phyloP scores from a whole-genome alignment of 331 rosid genomes.

The Pyracantha coccinea region DNA sequence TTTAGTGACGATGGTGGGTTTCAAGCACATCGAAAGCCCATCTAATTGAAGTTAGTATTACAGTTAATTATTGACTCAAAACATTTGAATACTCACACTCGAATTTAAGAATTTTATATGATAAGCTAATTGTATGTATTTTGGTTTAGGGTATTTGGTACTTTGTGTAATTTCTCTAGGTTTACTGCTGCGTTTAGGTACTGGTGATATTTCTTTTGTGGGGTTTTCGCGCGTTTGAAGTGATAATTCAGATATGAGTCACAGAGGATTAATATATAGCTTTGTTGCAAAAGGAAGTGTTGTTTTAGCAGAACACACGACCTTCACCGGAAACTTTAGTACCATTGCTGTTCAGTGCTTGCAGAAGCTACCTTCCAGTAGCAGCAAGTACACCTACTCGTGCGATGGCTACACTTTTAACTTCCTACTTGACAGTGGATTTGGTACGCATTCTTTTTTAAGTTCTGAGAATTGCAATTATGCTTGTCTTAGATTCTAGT shows the following conservation, averaged over 20 bases:
- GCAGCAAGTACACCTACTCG: constrained; percentile 88
- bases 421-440: constrained; percentile 77
- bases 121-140: not conserved
- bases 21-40: not conserved
- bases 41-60: not conserved
- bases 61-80: too few species aligned
- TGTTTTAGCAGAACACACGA: constrained; percentile 88
- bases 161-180: not conserved
- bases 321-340: constrained; percentile 87
- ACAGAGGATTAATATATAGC: constrained; percentile 82
- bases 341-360: constrained; percentile 97
- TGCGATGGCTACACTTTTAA: constrained; percentile 94
- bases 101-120: too few species aligned
- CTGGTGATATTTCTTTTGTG: too few species aligned
- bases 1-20: not conserved
- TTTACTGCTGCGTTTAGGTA: constrained; percentile 22
- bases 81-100: too few species aligned
- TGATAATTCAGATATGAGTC: constrained; percentile 54
- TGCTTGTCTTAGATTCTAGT: not conserved
- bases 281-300: constrained; percentile 89
- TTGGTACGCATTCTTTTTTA: constrained; percentile 44
- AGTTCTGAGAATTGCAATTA: not conserved
- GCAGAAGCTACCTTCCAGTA: constrained; percentile 75
- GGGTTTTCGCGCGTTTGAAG: not conserved
- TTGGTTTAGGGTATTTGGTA: not conserved